Evolutionary conservation across 495 filamentous ascomycete species (phyloP), one percentile per base, ranked within the genome.

Genomic region (Aspergillus hancockii): DNA sequence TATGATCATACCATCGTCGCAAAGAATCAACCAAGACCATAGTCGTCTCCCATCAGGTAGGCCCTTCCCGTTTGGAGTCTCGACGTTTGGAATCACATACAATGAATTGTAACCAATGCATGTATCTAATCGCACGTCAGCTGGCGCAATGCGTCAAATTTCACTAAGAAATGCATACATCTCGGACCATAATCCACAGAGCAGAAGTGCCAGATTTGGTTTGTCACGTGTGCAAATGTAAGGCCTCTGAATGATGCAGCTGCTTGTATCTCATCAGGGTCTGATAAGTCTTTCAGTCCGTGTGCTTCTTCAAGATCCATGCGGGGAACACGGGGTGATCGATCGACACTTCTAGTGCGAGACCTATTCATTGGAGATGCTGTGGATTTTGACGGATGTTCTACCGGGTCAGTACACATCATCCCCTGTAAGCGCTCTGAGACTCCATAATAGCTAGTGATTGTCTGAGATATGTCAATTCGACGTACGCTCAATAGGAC

Each of bases 1-100:
- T n/a, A n/a, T n/a, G n/a, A n/a, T 60, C 77, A 12, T 78, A 88
- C 87, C 85, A 69, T 94, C 90, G 68, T 89, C 81, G 65, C 87
- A 92, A n/a, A 93, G 67, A n/a, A 91, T 73, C 10, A 94, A 70
- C 91, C 91, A 95, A 31, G 84, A 86, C 89, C 90, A 96, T 28
- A 89, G 62, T 31, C 88, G 70, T 58, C 71, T 81, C 13, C 85
- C 88, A 21, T 85, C 76, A 1, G 88, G 88, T 25, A 88, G 71
- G 45, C 76, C 77, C 52, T 81, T 73, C 7, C 71, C 71, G 59
- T 77, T 74, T 7, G 66, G 49, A 30, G 65, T 55, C 32, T 67
- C 67, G 18, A 73, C 59, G 10, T 67, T 63, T 12, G 73, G 75
- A 19, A 84, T 72, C 36, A 85, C 81, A 63, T 90, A 88, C 19